Base-by-base conservation (phyloP, 305 asterid genomes). In the Solanum chacoense region DNA sequence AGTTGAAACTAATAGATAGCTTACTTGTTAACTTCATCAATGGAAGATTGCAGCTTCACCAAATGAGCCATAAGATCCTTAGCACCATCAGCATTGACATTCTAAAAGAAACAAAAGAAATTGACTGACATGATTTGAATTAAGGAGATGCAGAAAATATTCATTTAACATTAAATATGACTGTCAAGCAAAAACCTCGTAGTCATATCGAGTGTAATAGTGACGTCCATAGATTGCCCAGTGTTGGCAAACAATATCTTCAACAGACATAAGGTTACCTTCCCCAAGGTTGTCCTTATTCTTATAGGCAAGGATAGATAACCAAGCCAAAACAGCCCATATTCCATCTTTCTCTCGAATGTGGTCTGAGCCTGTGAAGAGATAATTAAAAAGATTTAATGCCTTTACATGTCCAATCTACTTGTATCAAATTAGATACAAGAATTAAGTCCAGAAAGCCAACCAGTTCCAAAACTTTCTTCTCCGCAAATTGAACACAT, bases 381-480 rank as follows among this genome's bases (percentile, higher is more conserved):
- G 29, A 86, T 87, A 84, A 87, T 28, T 32, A 76, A 34, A 24
- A 36, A 78, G 88, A 77, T 34, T 74, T 13, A 13, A 84, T 69
- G 73, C 84, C 38, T 72, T 69, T 32, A 75, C 42, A 10, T 24
- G 86, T 38, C 22, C 65, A 77, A 69, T 24, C 72, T 83, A 34
- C 63, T 75, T 83, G 69, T 78, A 32, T 29, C 75, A 77, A 90
- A 73, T 59, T 63, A 50, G 26, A 85, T 14, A 63, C 37, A 74
- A 73, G 84, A 22, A 29, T 65, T 67, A 84, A 88, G 81, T 87
- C 22, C 65, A n/a, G n/a, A 29, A 85, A 42, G 67, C 94, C 29
- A 91, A 95, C 99, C 99, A 91, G 99, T 97, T 92, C 99, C 99
- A 85, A 97, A 97, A 93, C 99, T 97, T 92, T 97, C 99, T 97